Base-by-base conservation (phyloP, 2,329 filamentous ascomycete species). In the Diplodia intermedia region DNA sequence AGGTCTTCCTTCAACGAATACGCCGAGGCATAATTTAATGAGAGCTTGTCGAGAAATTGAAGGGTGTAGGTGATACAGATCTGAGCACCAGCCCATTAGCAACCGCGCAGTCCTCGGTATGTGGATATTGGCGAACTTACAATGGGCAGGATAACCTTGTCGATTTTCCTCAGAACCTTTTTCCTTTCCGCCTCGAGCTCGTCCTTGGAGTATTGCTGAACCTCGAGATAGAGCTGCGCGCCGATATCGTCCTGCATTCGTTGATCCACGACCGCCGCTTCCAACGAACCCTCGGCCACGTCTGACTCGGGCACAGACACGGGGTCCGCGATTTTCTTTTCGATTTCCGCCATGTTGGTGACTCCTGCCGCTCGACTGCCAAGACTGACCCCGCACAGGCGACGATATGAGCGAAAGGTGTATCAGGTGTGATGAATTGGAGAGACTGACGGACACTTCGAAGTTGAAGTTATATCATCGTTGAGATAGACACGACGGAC, bases 131-230 rank as follows among this genome's bases (percentile, higher is more conserved):
- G 23, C 26, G 23, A 14, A 47, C 74, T 61, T 68, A 82, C 81
- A 71, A 83, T 81, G 8, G 82, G 82, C 77, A 84, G 79, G 47
- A 84, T 81, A 14, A 82, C 77, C 77, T 78, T 80, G 68, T 84
- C 82, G 20, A 84, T 77, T 70, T 83, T 81, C 60, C 76, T 75
- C 33, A 81, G 70, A 4, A 84, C 82, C 18, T 77, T 70, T 18
- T 77, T 77, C 4, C 80, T 75, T 69, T 84, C 81, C 1, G 72
- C 74, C 63, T 82, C 80, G 12, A 84, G 72, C 71, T 83, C 81
- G 72, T 82, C 80, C 20, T 76, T 70, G 0, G 80, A 78, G 43
- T 82, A 78, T 47, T 82, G 79, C 40, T 77, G 77, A 3, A 79
- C 79, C 72, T 83, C 82, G 9, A 80, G 75, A 67, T 80, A 84